Conservation (phyloP, 2,329 filamentous ascomycete species). For the Colletotrichum simmondsii region DNA sequence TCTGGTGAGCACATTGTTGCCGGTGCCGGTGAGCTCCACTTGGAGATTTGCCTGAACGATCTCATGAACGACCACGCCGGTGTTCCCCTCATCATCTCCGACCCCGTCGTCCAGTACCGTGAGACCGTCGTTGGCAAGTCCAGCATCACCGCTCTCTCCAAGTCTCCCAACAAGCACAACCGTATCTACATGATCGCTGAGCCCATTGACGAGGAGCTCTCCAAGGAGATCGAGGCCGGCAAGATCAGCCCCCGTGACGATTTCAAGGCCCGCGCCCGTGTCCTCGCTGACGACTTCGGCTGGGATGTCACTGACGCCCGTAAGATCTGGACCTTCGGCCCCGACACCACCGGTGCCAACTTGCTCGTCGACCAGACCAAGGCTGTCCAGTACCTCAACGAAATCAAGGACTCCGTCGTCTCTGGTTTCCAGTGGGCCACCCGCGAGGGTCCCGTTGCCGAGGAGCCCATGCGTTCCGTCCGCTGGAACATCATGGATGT, state of each 20-base stretch:
- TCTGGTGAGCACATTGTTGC: constrained; percentile 99
- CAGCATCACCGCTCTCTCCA: constrained; percentile 96
- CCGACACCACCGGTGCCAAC: constrained; percentile 97
- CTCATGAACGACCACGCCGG: constrained; percentile 99
- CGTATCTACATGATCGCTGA: constrained; percentile 96
- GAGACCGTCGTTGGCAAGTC: constrained; percentile 90
- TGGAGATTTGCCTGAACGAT: constrained; percentile 99
- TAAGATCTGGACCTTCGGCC: constrained; percentile 99
- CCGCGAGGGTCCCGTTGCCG: constrained; percentile 95
- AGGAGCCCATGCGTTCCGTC: constrained; percentile 97
- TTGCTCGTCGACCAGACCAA: constrained; percentile 99
- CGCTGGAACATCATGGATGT: constrained; percentile 99
- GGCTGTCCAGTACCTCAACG: constrained; percentile 99
- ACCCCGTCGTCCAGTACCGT: constrained; percentile 98
- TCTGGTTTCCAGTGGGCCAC: constrained; percentile 99
- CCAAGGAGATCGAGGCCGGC: constrained; percentile 88
- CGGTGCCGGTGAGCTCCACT: constrained; percentile 98
- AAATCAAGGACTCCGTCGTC: constrained; percentile 99
- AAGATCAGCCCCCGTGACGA: constrained; percentile 96
- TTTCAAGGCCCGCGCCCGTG: constrained; percentile 97
- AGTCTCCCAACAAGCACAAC: constrained; percentile 99
- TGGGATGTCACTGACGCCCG: constrained; percentile 99
- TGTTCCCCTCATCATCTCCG: constrained; percentile 97
- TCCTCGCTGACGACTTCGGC: constrained; percentile 95
- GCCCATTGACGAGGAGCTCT: constrained; percentile 92